Base-by-base conservation (phyloP, 2,329 filamentous ascomycete species). In the Seiridium cupressi region DNA sequence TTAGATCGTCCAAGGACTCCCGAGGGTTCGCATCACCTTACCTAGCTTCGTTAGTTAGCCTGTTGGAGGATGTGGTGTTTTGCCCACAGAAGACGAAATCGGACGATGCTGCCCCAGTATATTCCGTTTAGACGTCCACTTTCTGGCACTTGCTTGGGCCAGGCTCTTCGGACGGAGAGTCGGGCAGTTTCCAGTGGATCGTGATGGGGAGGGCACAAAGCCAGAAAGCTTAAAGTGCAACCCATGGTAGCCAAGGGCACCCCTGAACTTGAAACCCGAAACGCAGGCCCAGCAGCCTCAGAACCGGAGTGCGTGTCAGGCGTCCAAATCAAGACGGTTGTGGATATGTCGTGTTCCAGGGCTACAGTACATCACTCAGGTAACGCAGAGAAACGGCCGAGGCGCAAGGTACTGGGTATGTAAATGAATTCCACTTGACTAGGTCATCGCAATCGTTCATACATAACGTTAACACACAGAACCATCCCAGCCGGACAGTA, bases 221-320 rank as follows among this genome's bases (percentile, higher is more conserved):
- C 13, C 13, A 42, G 38, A 42, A 42, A 42, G 38, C 38, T 42
- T 42, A 42, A 42, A 34, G 26, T 48, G 32, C 48, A 13, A 51
- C 48, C 38, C 38, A 34, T 35, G 51, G 36, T 13, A 54, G 51
- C 35, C 36, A 35, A 54, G 51, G 51, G 34, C 35, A 31, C 35
- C 35, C 51, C 42, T 54, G 51, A 54, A 54, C 51, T 54, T 54
- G 51, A 54, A 54, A 54, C 51, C 32, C 51, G 38, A 54, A 54
- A 54, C 51, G 35, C 51, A 36, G 48, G 35, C 51, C 34, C 35
- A 34, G 51, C 51, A 54, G 36, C 51, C 36, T 54, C 34, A 18
- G 36, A 54, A 54, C 38, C 35, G 34, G 31, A 42, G 38, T 26
- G 38, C 51, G 51, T 54, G 51, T 54, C 51, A 54, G 36, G 51